Percentiles rank a stretch among this genome's conserved stretches.
Conservation (phyloP, 768 basidiomycete genomes). For the Lentinula edodes region DNA sequence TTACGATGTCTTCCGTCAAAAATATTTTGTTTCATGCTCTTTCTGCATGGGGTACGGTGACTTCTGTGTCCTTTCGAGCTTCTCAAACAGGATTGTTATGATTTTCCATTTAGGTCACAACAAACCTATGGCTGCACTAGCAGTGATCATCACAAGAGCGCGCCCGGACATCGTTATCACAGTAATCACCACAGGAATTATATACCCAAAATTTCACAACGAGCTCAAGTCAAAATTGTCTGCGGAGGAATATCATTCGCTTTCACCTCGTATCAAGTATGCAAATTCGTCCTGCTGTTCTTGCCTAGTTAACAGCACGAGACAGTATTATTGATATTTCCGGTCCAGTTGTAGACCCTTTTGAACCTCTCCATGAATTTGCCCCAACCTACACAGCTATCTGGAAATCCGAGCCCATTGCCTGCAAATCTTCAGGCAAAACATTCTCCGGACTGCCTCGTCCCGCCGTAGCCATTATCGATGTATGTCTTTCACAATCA, state of each 20-base stretch:
- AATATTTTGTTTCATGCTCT: neutral
- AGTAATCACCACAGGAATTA: neutral
- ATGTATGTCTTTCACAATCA: neutral
- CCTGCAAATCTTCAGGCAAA: neutral
- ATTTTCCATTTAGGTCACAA: neutral
- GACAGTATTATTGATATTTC: constrained; percentile 1
- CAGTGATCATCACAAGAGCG: neutral
- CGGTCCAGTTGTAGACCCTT: neutral
- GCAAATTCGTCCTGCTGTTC: neutral
- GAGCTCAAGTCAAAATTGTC: neutral
- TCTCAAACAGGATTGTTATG: too few relatives aligned
- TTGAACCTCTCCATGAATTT: neutral
- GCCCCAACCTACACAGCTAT: neutral
- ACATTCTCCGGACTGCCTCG: neutral
- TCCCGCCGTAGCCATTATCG: neutral
- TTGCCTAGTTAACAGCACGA: neutral
- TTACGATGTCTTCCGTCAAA: neutral
- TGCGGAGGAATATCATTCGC: neutral
- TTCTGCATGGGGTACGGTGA: neutral
- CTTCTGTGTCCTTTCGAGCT: neutral
- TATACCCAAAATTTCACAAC: neutral
- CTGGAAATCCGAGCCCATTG: neutral
- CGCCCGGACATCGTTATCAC: constrained; percentile 1
- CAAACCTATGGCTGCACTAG: neutral
- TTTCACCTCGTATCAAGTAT: neutral